These are phyloP conservation scores for Leishmania braziliensis DNA, from an alignment of 208 protist species.

Conservation along the genomic window DNA sequence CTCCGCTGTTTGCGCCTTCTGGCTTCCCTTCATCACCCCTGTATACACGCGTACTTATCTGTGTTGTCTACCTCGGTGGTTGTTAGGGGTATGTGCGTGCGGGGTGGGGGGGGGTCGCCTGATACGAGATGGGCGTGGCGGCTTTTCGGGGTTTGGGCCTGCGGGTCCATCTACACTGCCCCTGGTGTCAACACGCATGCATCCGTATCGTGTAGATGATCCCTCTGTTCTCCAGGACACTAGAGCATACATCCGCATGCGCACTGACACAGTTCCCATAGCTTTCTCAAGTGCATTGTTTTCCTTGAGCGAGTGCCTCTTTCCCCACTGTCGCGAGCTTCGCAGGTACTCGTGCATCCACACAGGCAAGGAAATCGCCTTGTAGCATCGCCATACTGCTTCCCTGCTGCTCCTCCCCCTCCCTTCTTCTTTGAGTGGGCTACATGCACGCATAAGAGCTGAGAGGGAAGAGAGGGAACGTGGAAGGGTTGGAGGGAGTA, in stretches of 20 bases:
- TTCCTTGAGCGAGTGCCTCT: neutral
- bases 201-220: neutral
- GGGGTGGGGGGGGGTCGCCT: neutral
- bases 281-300: neutral
- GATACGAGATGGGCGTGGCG: neutral
- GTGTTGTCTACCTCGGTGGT: neutral
- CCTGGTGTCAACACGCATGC: neutral
- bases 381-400: neutral
- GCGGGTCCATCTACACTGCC: neutral
- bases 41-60: neutral
- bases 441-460: neutral
- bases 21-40: neutral
- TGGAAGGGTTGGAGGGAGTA: neutral
- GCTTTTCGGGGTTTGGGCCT: neutral
- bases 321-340: neutral
- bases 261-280: neutral
- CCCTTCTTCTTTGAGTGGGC: neutral
- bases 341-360: neutral
- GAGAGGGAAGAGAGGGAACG: neutral
- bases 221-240: neutral
- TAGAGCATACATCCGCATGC: neutral
- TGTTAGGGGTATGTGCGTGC: neutral
- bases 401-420: neutral
- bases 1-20: neutral
- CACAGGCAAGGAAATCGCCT: neutral